These are phyloP conservation scores for Vanilla planifolia DNA, from an alignment of 106 monocot species.

Conservation along the genomic window DNA sequence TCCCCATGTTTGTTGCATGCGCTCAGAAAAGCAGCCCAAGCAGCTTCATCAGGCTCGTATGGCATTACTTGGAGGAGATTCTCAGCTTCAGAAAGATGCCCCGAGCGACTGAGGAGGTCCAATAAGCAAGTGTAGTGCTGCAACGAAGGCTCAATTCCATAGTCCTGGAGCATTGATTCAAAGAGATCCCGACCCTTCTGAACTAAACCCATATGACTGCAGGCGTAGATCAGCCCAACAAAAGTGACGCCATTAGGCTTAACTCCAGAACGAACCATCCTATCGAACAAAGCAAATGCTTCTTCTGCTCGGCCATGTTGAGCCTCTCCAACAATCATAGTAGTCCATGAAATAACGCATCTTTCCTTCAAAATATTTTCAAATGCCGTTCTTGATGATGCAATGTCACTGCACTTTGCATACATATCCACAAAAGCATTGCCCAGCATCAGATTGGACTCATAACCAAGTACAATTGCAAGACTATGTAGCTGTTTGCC, in stretches of 20 bases:
- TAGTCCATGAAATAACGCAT: constrained; percentile 87
- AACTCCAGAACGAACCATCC: constrained; percentile 42
- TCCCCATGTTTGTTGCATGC: constrained; percentile 65
- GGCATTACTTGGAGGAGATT: constrained; percentile 52
- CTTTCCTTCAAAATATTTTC: constrained; percentile 17
- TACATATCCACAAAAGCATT: constrained; percentile 93
- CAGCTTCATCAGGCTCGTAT: constrained; percentile 62
- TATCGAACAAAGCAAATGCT: constrained; percentile 46
- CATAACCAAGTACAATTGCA: constrained; percentile 40
- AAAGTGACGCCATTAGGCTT: constrained; percentile 88
- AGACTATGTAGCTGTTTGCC: constrained; percentile 73
- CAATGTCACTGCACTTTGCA: constrained; percentile 73
- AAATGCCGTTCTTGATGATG: constrained; percentile 50
- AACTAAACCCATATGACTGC: constrained; percentile 80
- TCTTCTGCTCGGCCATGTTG: constrained; percentile 60
- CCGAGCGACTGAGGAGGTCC: constrained; percentile 79
- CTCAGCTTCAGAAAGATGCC: constrained; percentile 63
- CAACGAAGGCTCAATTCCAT: constrained; percentile 52
- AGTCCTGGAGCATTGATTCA: constrained; percentile 55
- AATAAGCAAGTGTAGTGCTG: constrained; percentile 84
- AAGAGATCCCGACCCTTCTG: constrained; percentile 56
- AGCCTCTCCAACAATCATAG: constrained; percentile 91
- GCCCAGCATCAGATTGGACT: constrained; percentile 38
- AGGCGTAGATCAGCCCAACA: constrained; percentile 66
- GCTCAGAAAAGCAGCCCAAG: constrained; percentile 71